Evolutionary conservation across 2,329 filamentous ascomycete species (phyloP).

Genomic region (Gyromitra esculenta): DNA sequence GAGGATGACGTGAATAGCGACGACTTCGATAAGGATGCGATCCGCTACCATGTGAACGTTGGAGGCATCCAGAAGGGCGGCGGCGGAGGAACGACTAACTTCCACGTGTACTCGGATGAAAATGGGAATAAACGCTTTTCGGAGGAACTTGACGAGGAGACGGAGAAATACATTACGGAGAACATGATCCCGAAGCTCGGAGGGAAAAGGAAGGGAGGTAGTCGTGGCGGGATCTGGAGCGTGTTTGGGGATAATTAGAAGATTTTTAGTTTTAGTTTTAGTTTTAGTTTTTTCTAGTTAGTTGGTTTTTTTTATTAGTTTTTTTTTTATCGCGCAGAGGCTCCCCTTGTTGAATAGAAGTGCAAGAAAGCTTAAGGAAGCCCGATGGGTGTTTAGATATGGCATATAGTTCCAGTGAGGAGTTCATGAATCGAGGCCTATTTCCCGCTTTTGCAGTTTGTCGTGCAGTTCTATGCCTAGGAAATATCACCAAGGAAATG

Average conservation of each 20-base stretch:
- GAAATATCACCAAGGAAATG: not conserved
- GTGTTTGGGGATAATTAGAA: conserved; percentile 51
- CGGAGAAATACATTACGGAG: conserved; percentile 53
- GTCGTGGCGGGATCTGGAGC: conserved; percentile 40
- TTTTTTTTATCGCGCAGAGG: not conserved
- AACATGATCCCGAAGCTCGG: conserved; percentile 53
- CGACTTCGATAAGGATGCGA: conserved; percentile 44
- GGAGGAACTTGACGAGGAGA: conserved; percentile 49
- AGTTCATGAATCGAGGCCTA: not conserved
- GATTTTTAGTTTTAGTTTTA: not conserved
- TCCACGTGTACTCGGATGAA: conserved; percentile 53
- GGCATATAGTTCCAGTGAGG: not conserved
- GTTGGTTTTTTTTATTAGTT: not conserved
- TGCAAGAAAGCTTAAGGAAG: not conserved
- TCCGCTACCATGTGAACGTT: conserved; percentile 53
- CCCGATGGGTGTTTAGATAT: not conserved
- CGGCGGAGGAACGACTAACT: conserved; percentile 41
- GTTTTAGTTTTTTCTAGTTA: not conserved
- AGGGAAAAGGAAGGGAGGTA: conserved; percentile 32
- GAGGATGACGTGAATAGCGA: not conserved
- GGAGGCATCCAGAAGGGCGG: conserved; percentile 51
- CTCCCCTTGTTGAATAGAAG: not conserved
- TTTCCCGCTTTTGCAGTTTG: not conserved
- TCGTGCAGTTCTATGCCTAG: not conserved
- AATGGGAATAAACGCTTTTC: conserved; percentile 45